Evolutionary conservation across 352 stramenopile species (phyloP).

Genomic region (Phytophthora fragariae): DNA sequence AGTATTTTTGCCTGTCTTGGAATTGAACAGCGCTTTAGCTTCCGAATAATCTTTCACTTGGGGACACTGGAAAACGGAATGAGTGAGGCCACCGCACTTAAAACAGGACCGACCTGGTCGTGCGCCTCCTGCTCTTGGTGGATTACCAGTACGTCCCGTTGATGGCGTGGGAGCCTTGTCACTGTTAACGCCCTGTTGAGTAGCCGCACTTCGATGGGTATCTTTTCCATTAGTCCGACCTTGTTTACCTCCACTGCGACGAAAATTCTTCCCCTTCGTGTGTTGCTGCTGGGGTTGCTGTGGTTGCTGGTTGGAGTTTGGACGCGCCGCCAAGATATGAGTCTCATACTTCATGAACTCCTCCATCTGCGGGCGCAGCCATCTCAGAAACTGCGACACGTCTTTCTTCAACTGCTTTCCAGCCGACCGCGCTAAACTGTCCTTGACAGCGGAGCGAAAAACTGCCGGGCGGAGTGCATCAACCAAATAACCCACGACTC

Average conservation of each 20-base stretch:
- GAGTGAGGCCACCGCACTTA: not conserved
- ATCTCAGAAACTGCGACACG: too few species aligned
- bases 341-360: too few species aligned
- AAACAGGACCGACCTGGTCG: not conserved
- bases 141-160: not conserved
- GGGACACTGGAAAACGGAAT: not conserved
- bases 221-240: not conserved
- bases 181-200: not conserved
- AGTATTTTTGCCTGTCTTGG: not conserved
- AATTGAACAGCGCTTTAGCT: not conserved
- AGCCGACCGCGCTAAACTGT: too few species aligned
- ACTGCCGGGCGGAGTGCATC: too few species aligned
- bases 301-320: not conserved
- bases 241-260: not conserved
- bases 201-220: not conserved
- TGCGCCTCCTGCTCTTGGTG: not conserved
- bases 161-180: not conserved
- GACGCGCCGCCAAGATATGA: too few species aligned
- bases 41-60: not conserved
- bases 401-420: too few species aligned
- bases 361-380: too few species aligned
- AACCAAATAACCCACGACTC: too few species aligned
- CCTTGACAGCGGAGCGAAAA: too few species aligned
- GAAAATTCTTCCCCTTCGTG: not conserved
- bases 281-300: not conserved